Conservation (phyloP, 108 stramenopile genomes). For the Cyclotella atomus region DNA sequence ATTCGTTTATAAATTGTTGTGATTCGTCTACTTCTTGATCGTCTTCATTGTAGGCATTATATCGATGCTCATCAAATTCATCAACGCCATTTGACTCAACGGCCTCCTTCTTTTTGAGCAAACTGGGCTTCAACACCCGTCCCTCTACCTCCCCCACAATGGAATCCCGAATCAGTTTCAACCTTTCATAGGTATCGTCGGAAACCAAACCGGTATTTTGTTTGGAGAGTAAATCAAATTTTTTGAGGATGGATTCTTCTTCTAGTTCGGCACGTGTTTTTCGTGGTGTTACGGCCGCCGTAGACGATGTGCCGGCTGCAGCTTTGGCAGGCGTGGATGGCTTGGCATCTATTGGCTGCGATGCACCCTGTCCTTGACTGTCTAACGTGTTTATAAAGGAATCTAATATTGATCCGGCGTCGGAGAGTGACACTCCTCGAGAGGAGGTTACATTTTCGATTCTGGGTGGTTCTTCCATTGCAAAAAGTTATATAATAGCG, state of each 20-base stretch:
- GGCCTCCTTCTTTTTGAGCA: background rate
- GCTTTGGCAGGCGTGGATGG: background rate
- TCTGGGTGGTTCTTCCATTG: constrained; percentile 49
- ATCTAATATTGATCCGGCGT: constrained; percentile 29
- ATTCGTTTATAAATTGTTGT: background rate
- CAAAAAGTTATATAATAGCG: background rate
- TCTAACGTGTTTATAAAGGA: constrained; percentile 26
- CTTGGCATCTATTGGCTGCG: background rate
- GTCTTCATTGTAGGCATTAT: background rate
- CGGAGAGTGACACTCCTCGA: constrained; percentile 40
- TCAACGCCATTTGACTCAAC: too few species aligned
- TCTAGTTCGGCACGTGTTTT: constrained; percentile 30
- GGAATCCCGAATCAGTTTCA: constrained; percentile 36
- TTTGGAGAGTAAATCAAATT: constrained; percentile 12
- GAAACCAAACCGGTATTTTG: constrained; percentile 17
- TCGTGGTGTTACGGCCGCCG: too few species aligned
- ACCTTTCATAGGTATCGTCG: constrained; percentile 38
- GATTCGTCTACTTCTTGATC: background rate
- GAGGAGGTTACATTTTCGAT: constrained; percentile 43
- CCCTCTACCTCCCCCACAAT: constrained; percentile 31
- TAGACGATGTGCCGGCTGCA: background rate
- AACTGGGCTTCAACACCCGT: background rate
- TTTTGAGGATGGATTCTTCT: constrained; percentile 31
- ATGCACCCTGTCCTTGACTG: background rate
- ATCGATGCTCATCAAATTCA: background rate